These are phyloP conservation scores for Conticribra guillardii DNA, from an alignment of 108 stramenopile genomes.

Conservation along the genomic window DNA sequence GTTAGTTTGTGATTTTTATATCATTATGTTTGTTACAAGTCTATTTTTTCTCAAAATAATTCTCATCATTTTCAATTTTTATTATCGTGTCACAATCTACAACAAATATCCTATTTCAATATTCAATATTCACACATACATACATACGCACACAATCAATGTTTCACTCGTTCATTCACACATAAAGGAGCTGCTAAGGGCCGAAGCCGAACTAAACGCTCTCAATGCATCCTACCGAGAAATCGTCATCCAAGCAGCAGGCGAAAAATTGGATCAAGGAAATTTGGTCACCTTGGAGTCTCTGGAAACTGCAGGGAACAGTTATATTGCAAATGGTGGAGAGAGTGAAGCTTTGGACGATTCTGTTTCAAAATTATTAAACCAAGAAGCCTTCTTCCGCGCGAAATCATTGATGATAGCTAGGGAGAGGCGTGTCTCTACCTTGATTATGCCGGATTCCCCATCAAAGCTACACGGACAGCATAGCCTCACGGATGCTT, in stretches of 20 bases:
- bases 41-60: too few relatives aligned
- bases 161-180: too few relatives aligned
- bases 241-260: slow-evolving; percentile 2
- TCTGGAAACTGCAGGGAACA: background rate
- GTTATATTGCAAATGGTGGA: background rate
- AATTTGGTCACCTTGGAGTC: too few relatives aligned
- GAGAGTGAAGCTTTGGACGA: background rate
- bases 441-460: background rate
- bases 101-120: too few relatives aligned
- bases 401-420: slow-evolving; percentile 11
- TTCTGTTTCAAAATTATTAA: background rate
- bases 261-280: background rate
- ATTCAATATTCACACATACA: too few relatives aligned
- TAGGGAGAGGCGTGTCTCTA: background rate
- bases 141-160: too few relatives aligned
- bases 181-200: slow-evolving; percentile 42
- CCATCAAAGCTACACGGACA: background rate
- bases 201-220: slow-evolving; percentile 52
- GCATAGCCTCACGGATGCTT: background rate
- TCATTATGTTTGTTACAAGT: too few relatives aligned
- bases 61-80: too few relatives aligned
- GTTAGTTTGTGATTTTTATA: too few relatives aligned
- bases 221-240: slow-evolving; percentile 47
- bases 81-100: too few relatives aligned
- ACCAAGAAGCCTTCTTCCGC: slow-evolving; percentile 2